Percentiles rank a stretch among this genome's conserved stretches.
Evolutionary conservation across 306 rosid genomes (phyloP).

Genomic region (Begonia loranthoides): DNA sequence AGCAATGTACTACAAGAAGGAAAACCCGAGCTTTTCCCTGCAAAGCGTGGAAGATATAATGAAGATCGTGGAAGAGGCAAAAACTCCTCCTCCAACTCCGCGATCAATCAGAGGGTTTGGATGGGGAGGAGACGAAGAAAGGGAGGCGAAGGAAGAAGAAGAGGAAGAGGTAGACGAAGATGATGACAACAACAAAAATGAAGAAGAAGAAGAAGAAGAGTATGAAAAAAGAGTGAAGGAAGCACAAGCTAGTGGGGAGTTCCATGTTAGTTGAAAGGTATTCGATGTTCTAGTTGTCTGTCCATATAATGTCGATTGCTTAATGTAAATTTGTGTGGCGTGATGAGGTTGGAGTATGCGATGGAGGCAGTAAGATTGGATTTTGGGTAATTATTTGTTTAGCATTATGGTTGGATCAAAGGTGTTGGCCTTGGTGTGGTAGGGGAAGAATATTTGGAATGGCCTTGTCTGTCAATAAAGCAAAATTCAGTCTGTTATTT

Average conservation of each 20-base stretch:
- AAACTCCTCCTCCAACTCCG: slow-evolving; percentile 43
- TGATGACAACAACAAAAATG: slow-evolving; percentile 8
- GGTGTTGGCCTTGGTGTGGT: too few species aligned
- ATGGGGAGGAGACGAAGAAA: slow-evolving; percentile 38
- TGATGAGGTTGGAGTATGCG: too few species aligned
- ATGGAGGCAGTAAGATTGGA: too few species aligned
- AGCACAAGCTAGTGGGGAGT: neutral
- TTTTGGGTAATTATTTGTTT: too few species aligned
- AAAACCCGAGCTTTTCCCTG: slow-evolving; percentile 41
- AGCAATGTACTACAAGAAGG: slow-evolving; percentile 46
- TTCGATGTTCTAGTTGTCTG: too few species aligned
- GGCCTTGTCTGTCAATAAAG: too few species aligned
- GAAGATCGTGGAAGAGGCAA: slow-evolving; percentile 67
- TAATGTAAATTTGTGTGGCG: too few species aligned
- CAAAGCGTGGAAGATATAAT: slow-evolving; percentile 51
- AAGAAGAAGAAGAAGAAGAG: slow-evolving; percentile 17
- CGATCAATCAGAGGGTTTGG: slow-evolving; percentile 39
- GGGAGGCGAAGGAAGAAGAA: slow-evolving; percentile 14
- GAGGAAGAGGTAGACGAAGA: slow-evolving; percentile 21
- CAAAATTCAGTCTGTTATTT: too few species aligned
- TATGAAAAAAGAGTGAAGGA: slow-evolving; percentile 4
- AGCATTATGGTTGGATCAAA: too few species aligned
- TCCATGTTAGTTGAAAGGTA: neutral
- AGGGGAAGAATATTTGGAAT: too few species aligned
- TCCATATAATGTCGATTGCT: too few species aligned